phyloP scores from a whole-genome alignment of 768 basidiomycete genomes.

The Suillus fuscotomentosus region DNA sequence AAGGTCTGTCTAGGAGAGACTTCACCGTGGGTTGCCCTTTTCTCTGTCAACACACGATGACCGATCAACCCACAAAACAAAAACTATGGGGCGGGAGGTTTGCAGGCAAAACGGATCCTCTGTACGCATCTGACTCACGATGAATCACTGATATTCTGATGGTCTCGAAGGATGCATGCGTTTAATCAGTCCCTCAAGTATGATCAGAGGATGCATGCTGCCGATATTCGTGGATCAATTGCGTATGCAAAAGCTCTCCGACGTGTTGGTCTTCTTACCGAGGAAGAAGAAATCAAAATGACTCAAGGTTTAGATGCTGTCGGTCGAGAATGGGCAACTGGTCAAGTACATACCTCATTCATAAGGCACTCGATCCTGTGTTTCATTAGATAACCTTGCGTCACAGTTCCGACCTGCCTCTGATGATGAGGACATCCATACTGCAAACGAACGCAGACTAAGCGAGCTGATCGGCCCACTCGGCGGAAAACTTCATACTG shows the following conservation, averaged over 20 bases:
- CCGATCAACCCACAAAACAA: constrained; percentile 52
- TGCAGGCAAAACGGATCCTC: constrained; percentile 80
- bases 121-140: constrained; percentile 13
- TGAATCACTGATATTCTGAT: constrained; percentile 5
- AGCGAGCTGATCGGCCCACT: constrained; percentile 90
- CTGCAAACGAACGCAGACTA: constrained; percentile 93
- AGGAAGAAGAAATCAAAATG: constrained; percentile 72
- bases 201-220: constrained; percentile 91
- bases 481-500: constrained; percentile 96
- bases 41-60: constrained; percentile 24
- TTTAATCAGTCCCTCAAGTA: constrained; percentile 97
- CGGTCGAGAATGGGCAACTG: constrained; percentile 81
- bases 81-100: constrained; percentile 91
- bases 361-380: neutral
- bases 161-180: constrained; percentile 79
- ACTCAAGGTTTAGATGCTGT: constrained; percentile 74
- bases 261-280: constrained; percentile 76
- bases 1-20: neutral
- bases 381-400: neutral
- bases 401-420: constrained; percentile 68
- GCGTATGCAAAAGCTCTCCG: constrained; percentile 90
- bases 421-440: constrained; percentile 99
- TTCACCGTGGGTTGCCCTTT: neutral
- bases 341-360: constrained; percentile 50
- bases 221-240: constrained; percentile 91